A percentile compares a stretch with the other conserved stretches of the same genome.
Evolutionary conservation across 768 basidiomycete genomes (phyloP).

Genomic region (Rhizopogon vinicolor): DNA sequence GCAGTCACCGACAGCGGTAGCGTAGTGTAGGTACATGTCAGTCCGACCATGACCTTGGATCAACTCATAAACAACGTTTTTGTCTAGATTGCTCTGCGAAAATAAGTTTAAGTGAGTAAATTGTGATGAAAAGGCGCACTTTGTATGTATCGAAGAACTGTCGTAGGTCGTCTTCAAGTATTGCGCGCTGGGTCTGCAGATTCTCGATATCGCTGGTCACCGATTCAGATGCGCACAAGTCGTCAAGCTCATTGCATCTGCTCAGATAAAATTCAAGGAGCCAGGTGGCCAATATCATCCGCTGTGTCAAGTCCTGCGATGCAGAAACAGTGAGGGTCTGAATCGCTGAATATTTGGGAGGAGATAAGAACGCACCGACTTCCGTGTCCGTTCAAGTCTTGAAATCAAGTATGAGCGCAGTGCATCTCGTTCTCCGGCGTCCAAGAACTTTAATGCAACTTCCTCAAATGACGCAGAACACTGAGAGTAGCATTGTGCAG

Average conservation of each 20-base stretch:
- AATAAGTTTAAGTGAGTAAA: neutral
- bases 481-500: constrained; percentile 89
- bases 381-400: constrained; percentile 78
- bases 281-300: constrained; percentile 99
- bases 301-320: constrained; percentile 79
- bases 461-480: constrained; percentile 88
- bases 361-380: constrained; percentile 50
- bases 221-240: constrained; percentile 84
- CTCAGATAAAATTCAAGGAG: constrained; percentile 95
- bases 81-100: constrained; percentile 76
- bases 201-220: constrained; percentile 82
- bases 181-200: constrained; percentile 67
- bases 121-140: constrained; percentile 36
- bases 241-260: constrained; percentile 95
- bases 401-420: constrained; percentile 87
- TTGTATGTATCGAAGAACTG: constrained; percentile 95
- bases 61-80: constrained; percentile 83
- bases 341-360: neutral
- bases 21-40: constrained; percentile 90
- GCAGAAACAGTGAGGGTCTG: neutral
- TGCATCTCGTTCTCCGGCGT: constrained; percentile 86
- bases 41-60: constrained; percentile 91
- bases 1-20: constrained; percentile 74
- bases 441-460: constrained; percentile 85
- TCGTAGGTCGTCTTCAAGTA: constrained; percentile 89